Conservation (phyloP, 805 yeast species). For the Clavispora fructus region DNA sequence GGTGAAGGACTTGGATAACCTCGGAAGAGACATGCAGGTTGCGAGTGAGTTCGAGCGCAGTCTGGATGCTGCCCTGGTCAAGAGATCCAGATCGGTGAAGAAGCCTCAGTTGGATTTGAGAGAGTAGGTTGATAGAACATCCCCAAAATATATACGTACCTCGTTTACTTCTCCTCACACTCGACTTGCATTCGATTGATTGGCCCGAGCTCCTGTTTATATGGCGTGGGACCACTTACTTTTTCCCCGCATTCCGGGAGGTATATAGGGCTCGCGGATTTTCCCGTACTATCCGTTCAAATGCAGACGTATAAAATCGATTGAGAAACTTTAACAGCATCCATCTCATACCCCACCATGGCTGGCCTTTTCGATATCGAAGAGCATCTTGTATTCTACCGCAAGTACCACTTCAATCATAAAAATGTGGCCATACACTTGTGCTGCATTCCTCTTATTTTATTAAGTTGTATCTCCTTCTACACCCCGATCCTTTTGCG, state of each 20-base stretch:
- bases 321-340: too few species aligned
- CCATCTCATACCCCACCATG: constrained; percentile 16
- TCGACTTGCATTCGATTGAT: neutral
- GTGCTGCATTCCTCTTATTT: constrained; percentile 73
- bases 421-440: constrained; percentile 73
- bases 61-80: constrained; percentile 26
- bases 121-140: constrained; percentile 18
- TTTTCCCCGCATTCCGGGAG: neutral
- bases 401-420: constrained; percentile 31
- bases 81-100: constrained; percentile 39
- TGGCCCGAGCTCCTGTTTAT: neutral
- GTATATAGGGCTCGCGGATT: neutral
- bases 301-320: too few species aligned
- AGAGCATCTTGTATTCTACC: constrained; percentile 35
- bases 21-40: constrained; percentile 72
- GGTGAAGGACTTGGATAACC: constrained; percentile 80
- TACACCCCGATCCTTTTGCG: constrained; percentile 16
- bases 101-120: constrained; percentile 53
- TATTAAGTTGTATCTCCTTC: constrained; percentile 42
- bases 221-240: neutral
- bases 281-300: too few species aligned
- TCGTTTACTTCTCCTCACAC: neutral
- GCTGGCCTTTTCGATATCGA: constrained; percentile 30
- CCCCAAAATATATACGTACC: neutral
- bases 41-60: constrained; percentile 50